Conservation (phyloP, 164 flowering plant genomes). For the Buxus sempervirens region DNA sequence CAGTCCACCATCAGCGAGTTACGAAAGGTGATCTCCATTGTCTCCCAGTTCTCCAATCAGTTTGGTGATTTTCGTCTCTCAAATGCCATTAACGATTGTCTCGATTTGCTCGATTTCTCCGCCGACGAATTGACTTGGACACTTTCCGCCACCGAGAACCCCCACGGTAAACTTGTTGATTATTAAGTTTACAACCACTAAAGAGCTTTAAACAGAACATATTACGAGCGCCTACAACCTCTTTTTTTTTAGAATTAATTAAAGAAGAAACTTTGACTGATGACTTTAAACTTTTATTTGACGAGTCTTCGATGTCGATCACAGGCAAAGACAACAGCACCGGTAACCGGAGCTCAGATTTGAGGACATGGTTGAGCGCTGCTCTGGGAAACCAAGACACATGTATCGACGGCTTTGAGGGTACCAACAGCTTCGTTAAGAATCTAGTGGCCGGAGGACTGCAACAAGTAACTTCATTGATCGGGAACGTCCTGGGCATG, state of each 20-base stretch:
- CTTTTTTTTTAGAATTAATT: no score
- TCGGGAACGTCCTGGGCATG: constrained; percentile 42
- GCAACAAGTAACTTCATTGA: constrained; percentile 40
- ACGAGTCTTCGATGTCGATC: background rate
- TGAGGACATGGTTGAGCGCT: constrained; percentile 76
- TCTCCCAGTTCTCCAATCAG: constrained; percentile 34
- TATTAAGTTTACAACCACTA: background rate
- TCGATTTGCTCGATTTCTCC: constrained; percentile 76
- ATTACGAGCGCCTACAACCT: no score
- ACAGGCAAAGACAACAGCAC: constrained; percentile 56
- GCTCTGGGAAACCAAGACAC: constrained; percentile 75
- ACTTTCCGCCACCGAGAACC: constrained; percentile 45
- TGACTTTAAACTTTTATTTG: background rate
- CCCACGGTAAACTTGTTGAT: constrained; percentile 34
- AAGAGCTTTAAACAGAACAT: no score
- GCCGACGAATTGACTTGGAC: constrained; percentile 56
- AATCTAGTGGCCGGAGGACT: constrained; percentile 42
- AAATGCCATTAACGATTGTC: constrained; percentile 71
- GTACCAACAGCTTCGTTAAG: constrained; percentile 51
- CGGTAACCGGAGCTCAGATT: constrained; percentile 42
- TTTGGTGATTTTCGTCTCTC: constrained; percentile 51
- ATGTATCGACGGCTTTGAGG: constrained; percentile 80
- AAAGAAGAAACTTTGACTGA: no score
- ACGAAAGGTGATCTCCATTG: constrained; percentile 28
- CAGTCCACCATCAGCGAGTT: constrained; percentile 38